Percentiles rank a stretch among this genome's conserved stretches.
Conservation (phyloP, 2,329 filamentous ascomycete genomes). For the Fusarium sp. region DNA sequence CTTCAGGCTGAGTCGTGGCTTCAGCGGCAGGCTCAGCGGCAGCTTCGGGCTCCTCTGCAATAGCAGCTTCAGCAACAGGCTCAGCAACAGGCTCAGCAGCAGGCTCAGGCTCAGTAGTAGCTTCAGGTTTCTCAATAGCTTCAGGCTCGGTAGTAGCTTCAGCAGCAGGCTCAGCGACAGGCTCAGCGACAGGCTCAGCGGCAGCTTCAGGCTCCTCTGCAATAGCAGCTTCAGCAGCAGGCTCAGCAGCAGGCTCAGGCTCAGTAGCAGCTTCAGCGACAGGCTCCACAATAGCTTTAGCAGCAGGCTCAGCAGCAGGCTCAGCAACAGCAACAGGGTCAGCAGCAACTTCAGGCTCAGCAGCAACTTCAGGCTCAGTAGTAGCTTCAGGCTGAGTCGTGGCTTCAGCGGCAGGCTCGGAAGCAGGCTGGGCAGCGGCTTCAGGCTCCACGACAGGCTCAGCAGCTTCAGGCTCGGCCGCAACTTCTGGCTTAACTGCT, state of each 20-base stretch:
- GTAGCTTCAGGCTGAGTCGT: neutral
- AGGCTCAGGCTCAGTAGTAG: neutral
- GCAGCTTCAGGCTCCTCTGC: neutral
- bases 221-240: neutral
- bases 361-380: neutral
- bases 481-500: no score
- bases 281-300: no score
- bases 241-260: neutral
- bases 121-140: neutral
- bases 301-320: neutral
- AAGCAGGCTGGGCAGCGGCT: no score
- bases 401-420: no score
- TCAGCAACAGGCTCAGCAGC: neutral
- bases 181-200: neutral
- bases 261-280: neutral
- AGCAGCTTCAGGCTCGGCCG: no score
- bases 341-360: neutral
- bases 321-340: neutral
- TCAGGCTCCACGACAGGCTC: no score
- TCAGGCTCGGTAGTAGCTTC: no score
- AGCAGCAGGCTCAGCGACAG: neutral
- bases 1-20: neutral
- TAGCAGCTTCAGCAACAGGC: neutral
- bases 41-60: no score
- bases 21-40: neutral